phyloP scores from a whole-genome alignment of 192 early-diverging fungal genomes.

The Jimgerdemannia lactiflua region DNA sequence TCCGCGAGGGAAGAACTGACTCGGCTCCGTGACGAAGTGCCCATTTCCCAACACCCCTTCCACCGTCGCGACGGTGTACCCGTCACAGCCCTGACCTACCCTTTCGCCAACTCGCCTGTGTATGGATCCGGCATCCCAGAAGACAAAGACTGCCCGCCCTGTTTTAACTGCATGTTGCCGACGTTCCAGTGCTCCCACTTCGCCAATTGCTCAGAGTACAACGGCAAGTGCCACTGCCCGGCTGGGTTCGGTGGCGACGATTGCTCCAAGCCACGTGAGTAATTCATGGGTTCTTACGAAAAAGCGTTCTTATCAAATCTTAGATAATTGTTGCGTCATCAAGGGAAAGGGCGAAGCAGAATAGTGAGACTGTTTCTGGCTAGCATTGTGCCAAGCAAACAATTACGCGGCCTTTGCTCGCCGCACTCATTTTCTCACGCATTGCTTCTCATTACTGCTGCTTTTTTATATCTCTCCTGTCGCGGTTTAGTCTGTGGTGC shows the following conservation, averaged over 20 bases:
- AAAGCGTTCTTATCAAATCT: too few relatives aligned
- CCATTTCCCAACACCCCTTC: neutral
- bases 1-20: too few relatives aligned
- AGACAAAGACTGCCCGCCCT: slow-evolving; percentile 63
- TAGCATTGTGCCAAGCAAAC: too few relatives aligned
- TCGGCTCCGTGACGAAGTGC: neutral
- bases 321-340: too few relatives aligned
- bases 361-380: too few relatives aligned
- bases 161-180: slow-evolving; percentile 83
- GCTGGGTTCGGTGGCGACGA: slow-evolving; percentile 80
- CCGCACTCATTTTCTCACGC: too few relatives aligned
- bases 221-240: slow-evolving; percentile 74
- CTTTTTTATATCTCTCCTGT: neutral
- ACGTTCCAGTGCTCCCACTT: slow-evolving; percentile 72
- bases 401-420: too few relatives aligned
- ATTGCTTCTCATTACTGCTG: neutral
- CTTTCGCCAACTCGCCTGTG: neutral
- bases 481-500: slow-evolving; percentile 64
- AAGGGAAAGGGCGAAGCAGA: too few relatives aligned
- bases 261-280: slow-evolving; percentile 66
- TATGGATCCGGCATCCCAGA: neutral
- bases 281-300: neutral
- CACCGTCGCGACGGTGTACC: neutral
- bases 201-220: slow-evolving; percentile 68
- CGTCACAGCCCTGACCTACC: neutral